These are phyloP conservation scores for Conticribra weissflogii DNA, from an alignment of 108 stramenopile species.

Conservation along the genomic window DNA sequence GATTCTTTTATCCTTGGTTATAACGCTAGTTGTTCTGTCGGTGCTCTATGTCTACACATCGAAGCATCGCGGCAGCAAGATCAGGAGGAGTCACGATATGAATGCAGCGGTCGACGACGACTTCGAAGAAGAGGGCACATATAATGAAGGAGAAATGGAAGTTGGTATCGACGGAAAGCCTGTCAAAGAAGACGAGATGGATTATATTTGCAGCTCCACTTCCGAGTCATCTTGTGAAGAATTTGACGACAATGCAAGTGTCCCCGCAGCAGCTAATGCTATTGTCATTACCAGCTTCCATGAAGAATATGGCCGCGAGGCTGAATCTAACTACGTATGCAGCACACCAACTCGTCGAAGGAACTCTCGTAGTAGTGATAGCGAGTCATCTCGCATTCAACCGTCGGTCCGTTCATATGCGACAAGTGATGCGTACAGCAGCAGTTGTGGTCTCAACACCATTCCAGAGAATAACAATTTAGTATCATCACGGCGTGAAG, in stretches of 20 bases:
- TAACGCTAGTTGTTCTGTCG: conserved; percentile 3
- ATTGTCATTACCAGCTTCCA: not conserved
- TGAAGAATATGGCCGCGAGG: not conserved
- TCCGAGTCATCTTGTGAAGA: not conserved
- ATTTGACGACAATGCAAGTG: not conserved
- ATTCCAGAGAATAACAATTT: not conserved
- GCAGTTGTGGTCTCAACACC: not conserved
- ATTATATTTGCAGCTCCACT: not conserved
- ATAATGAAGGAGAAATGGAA: conserved; percentile 2
- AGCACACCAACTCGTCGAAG: not conserved
- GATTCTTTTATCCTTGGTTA: conserved; percentile 10
- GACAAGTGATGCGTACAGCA: not conserved
- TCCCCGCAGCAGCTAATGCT: not conserved
- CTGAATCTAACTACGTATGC: not conserved
- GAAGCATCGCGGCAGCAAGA: not conserved
- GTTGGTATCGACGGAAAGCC: not conserved
- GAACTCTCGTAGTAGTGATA: not conserved
- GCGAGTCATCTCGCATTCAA: too few relatives aligned
- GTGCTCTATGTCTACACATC: conserved; percentile 12
- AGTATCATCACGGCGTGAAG: not conserved
- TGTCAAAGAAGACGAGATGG: not conserved
- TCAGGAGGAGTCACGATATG: not conserved
- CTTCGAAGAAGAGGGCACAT: not conserved
- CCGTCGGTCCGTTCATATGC: not conserved
- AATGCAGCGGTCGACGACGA: not conserved